These are phyloP conservation scores for Pythium monospermum DNA, from an alignment of 352 stramenopile genomes.

Conservation along the genomic window DNA sequence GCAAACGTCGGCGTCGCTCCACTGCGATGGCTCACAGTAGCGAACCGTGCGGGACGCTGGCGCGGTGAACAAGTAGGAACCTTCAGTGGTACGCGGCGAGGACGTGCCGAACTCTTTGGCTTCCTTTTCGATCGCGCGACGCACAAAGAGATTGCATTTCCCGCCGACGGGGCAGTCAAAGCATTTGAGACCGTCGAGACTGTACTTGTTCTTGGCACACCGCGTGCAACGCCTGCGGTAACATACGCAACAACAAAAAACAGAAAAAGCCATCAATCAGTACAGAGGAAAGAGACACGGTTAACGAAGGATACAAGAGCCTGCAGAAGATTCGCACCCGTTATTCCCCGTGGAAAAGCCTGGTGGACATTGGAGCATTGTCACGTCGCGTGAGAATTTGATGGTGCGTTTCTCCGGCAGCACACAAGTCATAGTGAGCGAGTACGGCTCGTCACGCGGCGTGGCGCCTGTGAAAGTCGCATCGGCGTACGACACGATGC, in stretches of 20 bases:
- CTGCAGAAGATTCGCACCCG: background rate
- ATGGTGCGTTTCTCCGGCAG: constrained; percentile 28
- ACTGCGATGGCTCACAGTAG: constrained; percentile 30
- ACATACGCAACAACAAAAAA: no score
- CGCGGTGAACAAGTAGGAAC: constrained; percentile 51
- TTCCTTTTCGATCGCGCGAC: constrained; percentile 45
- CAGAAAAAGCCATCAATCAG: background rate
- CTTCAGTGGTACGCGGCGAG: constrained; percentile 46
- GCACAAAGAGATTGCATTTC: constrained; percentile 43
- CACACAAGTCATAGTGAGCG: constrained; percentile 37
- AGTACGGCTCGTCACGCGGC: constrained; percentile 26
- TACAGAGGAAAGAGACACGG: no score
- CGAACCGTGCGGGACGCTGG: constrained; percentile 34
- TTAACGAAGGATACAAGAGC: no score
- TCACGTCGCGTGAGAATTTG: constrained; percentile 28
- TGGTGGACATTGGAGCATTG: constrained; percentile 33
- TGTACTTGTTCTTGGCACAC: constrained; percentile 51
- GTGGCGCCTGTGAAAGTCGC: constrained; percentile 26
- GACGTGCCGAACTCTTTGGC: constrained; percentile 37
- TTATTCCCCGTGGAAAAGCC: constrained; percentile 42
- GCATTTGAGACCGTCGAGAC: constrained; percentile 50
- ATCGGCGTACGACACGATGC: constrained; percentile 36
- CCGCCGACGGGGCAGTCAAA: constrained; percentile 49
- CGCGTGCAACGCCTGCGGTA: constrained; percentile 42
- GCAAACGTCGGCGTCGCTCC: constrained; percentile 48